These are phyloP conservation scores for Penicillium sclerotiorum DNA, from an alignment of 2,329 filamentous ascomycete genomes.

Conservation along the genomic window DNA sequence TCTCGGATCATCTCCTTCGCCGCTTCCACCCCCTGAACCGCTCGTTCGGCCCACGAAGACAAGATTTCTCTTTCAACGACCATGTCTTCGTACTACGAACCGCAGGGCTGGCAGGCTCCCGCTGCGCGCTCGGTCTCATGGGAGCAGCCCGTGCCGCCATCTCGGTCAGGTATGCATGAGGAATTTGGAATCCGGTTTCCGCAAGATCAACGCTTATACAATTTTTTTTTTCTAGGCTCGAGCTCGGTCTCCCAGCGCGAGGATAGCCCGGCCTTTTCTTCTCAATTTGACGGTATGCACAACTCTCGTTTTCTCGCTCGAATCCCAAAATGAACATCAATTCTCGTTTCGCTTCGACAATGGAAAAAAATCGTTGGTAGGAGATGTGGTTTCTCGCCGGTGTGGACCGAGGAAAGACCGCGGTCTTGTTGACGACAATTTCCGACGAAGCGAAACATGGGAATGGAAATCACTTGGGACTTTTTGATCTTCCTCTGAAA, in stretches of 20 bases:
- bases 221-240: slow-evolving; percentile 56
- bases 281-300: slow-evolving; percentile 83
- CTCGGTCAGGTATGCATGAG: slow-evolving; percentile 65
- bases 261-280: slow-evolving; percentile 75
- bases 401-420: neutral
- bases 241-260: slow-evolving; percentile 75
- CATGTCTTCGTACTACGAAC: slow-evolving; percentile 71
- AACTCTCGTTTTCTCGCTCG: slow-evolving; percentile 2
- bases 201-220: slow-evolving; percentile 10
- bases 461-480: neutral
- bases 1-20: slow-evolving; percentile 29
- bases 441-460: neutral
- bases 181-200: slow-evolving; percentile 1
- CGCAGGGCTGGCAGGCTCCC: slow-evolving; percentile 64
- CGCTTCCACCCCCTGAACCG: slow-evolving; percentile 26
- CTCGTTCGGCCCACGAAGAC: slow-evolving; percentile 20
- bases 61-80: slow-evolving; percentile 17
- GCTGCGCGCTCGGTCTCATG: slow-evolving; percentile 64
- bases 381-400: neutral
- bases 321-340: neutral
- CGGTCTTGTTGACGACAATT: neutral
- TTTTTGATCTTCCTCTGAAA: too few species aligned
- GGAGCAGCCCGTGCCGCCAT: slow-evolving; percentile 73
- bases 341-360: slow-evolving; percentile 5
- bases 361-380: neutral